Evolutionary conservation across 1,284 basidiomycete genomes (phyloP).

Genomic region (Trichosporon sp.): DNA sequence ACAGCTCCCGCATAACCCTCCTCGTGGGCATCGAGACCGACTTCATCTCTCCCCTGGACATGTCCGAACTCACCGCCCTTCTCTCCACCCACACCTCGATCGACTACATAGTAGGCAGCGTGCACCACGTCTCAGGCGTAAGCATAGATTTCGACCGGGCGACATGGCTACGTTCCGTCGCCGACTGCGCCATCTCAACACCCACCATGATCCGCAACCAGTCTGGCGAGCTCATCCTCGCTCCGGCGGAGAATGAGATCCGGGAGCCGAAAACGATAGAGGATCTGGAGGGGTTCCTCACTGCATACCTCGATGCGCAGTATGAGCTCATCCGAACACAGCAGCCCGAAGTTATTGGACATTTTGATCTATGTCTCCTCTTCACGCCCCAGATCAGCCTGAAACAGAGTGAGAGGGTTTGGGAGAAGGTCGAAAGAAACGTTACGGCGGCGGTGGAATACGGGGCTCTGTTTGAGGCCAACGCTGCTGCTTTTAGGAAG

Average conservation of each 20-base stretch:
- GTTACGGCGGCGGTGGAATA: constrained; percentile 67
- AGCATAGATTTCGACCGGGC: constrained; percentile 85
- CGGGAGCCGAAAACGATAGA: background rate
- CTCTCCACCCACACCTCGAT: constrained; percentile 57
- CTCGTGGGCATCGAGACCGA: constrained; percentile 93
- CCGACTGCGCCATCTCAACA: background rate
- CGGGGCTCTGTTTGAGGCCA: constrained; percentile 89
- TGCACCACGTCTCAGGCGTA: constrained; percentile 82
- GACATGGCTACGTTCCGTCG: constrained; percentile 34
- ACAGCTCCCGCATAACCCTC: constrained; percentile 60
- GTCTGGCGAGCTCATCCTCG: constrained; percentile 42
- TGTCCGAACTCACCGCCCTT: constrained; percentile 51
- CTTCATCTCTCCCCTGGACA: constrained; percentile 65
- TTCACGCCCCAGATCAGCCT: constrained; percentile 62
- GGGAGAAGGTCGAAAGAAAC: constrained; percentile 68
- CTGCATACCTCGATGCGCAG: constrained; percentile 76
- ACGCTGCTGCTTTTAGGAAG: constrained; percentile 87
- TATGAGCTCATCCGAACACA: constrained; percentile 62
- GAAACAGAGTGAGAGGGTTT: constrained; percentile 52
- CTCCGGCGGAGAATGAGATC: constrained; percentile 18
- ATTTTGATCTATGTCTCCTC: constrained; percentile 83
- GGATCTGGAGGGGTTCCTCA: constrained; percentile 50
- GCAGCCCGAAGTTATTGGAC: constrained; percentile 84
- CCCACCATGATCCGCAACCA: background rate
- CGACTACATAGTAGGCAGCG: constrained; percentile 86